A percentile compares a stretch with the other conserved stretches of the same genome.
Conservation (phyloP, 495 filamentous ascomycete species). For the Glutinoglossum americanum region DNA sequence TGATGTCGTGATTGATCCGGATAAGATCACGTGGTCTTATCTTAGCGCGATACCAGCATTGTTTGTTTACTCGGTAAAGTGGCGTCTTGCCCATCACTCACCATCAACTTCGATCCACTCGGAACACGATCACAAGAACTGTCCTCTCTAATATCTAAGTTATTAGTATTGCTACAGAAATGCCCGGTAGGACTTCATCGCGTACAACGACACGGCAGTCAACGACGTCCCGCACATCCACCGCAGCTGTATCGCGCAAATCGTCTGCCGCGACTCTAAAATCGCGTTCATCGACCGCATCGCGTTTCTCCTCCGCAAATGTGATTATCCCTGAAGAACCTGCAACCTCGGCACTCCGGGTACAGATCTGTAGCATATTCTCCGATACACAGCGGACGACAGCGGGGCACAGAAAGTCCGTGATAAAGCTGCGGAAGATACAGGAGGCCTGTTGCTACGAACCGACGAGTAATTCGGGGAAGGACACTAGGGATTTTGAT, state of each 20-base stretch:
- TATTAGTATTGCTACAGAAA: not conserved
- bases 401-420: slow-evolving; percentile 73
- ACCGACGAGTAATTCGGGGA: slow-evolving; percentile 27
- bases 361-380: slow-evolving; percentile 59
- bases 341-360: slow-evolving; percentile 45
- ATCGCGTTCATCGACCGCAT: slow-evolving; percentile 12
- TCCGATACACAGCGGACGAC: slow-evolving; percentile 72
- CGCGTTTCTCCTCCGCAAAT: slow-evolving; percentile 43
- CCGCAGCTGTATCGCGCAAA: slow-evolving; percentile 13
- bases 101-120: not conserved
- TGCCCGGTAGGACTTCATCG: slow-evolving; percentile 19
- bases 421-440: slow-evolving; percentile 63
- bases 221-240: slow-evolving; percentile 9
- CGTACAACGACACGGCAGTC: slow-evolving; percentile 9
- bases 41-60: slow-evolving; percentile 1
- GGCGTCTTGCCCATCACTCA: not conserved
- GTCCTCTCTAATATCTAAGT: slow-evolving; percentile 5
- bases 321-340: slow-evolving; percentile 53
- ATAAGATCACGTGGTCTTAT: slow-evolving; percentile 4
- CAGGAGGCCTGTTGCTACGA: slow-evolving; percentile 81
- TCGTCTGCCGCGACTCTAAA: slow-evolving; percentile 15
- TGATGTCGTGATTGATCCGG: not conserved
- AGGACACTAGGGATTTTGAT: slow-evolving; percentile 35
- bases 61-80: slow-evolving; percentile 2
- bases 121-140: not conserved